Conservation (phyloP, 495 filamentous ascomycete genomes). For the Xylaria palmicola region DNA sequence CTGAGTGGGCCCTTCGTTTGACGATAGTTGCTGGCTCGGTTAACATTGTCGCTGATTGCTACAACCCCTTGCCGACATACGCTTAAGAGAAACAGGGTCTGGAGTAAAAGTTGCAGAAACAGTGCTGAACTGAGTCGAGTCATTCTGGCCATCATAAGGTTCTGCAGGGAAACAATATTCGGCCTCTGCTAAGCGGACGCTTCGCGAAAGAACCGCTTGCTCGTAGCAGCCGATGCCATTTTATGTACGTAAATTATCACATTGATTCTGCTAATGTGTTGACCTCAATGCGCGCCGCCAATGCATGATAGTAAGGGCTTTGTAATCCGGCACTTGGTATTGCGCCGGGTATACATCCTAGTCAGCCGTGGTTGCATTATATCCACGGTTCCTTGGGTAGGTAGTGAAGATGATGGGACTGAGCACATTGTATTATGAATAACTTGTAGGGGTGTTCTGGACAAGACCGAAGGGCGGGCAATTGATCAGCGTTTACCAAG, state of each 20-base stretch:
- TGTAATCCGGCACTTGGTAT: constrained; percentile 10
- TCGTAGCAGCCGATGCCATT: neutral
- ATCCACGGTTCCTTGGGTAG: no score
- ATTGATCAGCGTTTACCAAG: no score
- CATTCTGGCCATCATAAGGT: neutral
- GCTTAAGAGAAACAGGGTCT: neutral
- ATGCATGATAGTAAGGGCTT: neutral
- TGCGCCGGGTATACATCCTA: neutral
- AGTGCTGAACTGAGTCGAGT: neutral
- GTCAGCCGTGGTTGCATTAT: neutral
- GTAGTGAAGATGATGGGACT: no score
- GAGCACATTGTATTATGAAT: no score
- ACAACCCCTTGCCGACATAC: neutral
- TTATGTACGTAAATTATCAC: neutral
- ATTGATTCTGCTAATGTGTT: neutral
- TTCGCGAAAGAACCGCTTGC: neutral
- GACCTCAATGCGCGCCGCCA: neutral
- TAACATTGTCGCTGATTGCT: neutral
- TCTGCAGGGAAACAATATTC: neutral
- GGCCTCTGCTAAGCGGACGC: neutral
- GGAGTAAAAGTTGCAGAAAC: neutral
- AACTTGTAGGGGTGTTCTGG: no score
- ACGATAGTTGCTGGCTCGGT: neutral
- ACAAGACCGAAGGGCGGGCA: no score
- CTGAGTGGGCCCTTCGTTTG: neutral